Evolutionary conservation across 768 basidiomycete genomes (phyloP).

Genomic region (Termitomyces sp.): DNA sequence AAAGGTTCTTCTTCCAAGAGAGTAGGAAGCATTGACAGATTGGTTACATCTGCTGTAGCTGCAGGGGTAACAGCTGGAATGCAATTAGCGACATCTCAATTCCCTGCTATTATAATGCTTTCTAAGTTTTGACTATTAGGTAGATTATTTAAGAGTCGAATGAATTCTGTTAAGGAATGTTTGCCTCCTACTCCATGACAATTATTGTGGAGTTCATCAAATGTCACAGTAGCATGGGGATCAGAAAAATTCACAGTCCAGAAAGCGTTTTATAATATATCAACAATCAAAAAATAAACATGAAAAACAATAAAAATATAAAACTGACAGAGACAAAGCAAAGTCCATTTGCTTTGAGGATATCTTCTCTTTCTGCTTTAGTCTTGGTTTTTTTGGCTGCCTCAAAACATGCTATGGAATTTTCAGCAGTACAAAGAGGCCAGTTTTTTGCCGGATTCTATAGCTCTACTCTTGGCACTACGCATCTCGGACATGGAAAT

Average conservation of each 20-base stretch:
- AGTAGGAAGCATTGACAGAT: too few species aligned
- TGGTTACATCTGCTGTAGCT: too few species aligned
- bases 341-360: slow-evolving; percentile 18
- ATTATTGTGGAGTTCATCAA: slow-evolving; percentile 36
- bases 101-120: slow-evolving; percentile 22
- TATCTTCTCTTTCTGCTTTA: slow-evolving; percentile 15
- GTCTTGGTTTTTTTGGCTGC: slow-evolving; percentile 10
- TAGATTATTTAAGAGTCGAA: slow-evolving; percentile 12
- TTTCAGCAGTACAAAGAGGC: slow-evolving; percentile 9
- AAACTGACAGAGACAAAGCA: slow-evolving; percentile 18
- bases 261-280: slow-evolving; percentile 37
- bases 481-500: slow-evolving; percentile 31
- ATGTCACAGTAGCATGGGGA: slow-evolving; percentile 30
- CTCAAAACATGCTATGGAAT: slow-evolving; percentile 11
- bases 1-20: too few species aligned
- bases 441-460: slow-evolving; percentile 13
- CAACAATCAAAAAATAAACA: neutral
- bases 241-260: slow-evolving; percentile 32
- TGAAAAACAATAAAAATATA: slow-evolving; percentile 11
- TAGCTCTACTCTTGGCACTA: slow-evolving; percentile 22
- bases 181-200: slow-evolving; percentile 28
- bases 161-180: slow-evolving; percentile 27
- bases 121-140: slow-evolving; percentile 9
- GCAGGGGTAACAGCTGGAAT: too few species aligned
- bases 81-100: neutral